Percentiles rank a stretch among this genome's conserved stretches.
phyloP scores from a whole-genome alignment of 2,329 filamentous ascomycete species.

The Alternaria consortialis region DNA sequence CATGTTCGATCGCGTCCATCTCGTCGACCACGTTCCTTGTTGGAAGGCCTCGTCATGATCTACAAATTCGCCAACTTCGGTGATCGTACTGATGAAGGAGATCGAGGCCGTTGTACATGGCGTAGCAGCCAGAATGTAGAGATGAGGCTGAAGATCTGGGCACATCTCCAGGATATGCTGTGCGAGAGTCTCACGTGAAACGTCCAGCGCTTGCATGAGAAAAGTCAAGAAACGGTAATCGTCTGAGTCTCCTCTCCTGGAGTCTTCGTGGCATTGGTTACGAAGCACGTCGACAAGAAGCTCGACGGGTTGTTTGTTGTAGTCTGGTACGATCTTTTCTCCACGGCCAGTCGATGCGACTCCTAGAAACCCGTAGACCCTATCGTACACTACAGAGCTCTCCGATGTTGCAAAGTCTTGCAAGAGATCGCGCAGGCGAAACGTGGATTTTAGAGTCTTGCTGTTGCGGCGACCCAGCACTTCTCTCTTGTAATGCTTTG shows the following conservation, averaged over 20 bases:
- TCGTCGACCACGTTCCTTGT: slow-evolving; percentile 8
- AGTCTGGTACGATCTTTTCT: slow-evolving; percentile 22
- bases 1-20: slow-evolving; percentile 21
- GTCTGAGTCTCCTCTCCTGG: slow-evolving; percentile 9
- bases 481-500: slow-evolving; percentile 15
- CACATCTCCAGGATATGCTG: slow-evolving; percentile 15
- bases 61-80: slow-evolving; percentile 13
- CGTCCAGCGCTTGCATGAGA: slow-evolving; percentile 16
- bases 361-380: slow-evolving; percentile 23
- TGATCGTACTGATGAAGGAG: slow-evolving; percentile 16
- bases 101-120: slow-evolving; percentile 16
- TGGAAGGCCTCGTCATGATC: slow-evolving; percentile 19
- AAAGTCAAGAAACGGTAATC: slow-evolving; percentile 19
- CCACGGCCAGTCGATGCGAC: slow-evolving; percentile 18
- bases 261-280: slow-evolving; percentile 15
- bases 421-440: slow-evolving; percentile 23
- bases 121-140: slow-evolving; percentile 18
- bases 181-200: slow-evolving; percentile 19
- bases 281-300: slow-evolving; percentile 25
- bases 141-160: slow-evolving; percentile 6
- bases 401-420: slow-evolving; percentile 20
- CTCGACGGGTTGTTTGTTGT: slow-evolving; percentile 18
- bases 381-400: slow-evolving; percentile 21
- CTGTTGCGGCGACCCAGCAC: slow-evolving; percentile 19
- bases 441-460: slow-evolving; percentile 12